Base-by-base conservation (phyloP, 2,329 filamentous ascomycete genomes). In the Davidsoniella neocaledoniae region DNA sequence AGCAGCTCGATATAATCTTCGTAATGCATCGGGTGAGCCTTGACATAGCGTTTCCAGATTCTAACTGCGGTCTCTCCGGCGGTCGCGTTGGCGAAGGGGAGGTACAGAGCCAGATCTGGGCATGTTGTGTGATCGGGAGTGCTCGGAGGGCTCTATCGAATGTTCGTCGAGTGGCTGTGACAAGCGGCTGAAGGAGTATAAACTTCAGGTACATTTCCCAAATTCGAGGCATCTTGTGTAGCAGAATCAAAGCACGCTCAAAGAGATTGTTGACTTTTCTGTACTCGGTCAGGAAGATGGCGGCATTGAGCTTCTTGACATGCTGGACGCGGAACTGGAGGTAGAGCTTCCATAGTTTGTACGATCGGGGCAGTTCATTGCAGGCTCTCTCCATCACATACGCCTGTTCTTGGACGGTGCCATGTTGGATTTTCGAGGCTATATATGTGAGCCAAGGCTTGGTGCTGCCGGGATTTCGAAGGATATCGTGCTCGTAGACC, bases 281-380 rank as follows among this genome's bases (percentile, higher is more conserved):
- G 66, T 83, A 96, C 61, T 98, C 88, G 53, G 76, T 68, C 48
- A 78, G 77, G 63, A 84, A 86, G 51, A 80, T 74, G 50, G 85
- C 83, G 10, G 90, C 79, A 63, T 94, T 96, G 57, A 90, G 77
- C 61, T 81, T 83, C 54, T 78, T 72, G 53, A 94, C 72, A 64
- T 94, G 87, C 58, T 83, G 84, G 50, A 77, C 79, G 58, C 91
- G 79, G 57, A 96, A 83, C 56, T 79, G 76, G 56, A 98, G 77
- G 65, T 96, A 98, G 77, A 94, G 79, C 68, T 94, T 96, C 91
- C 91, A 98, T 45, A 98, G 72, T 69, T 98, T 98, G 70, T 94
- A 98, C 25, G 90, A 96, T 57, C 91, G 78, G 46, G 91, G 91
- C 43, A 98, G 74, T 59, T 93, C 83, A 55, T 77, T 72, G 64